phyloP scores from a whole-genome alignment of 1,284 basidiomycete genomes.

The Porogramme epimiltina region DNA sequence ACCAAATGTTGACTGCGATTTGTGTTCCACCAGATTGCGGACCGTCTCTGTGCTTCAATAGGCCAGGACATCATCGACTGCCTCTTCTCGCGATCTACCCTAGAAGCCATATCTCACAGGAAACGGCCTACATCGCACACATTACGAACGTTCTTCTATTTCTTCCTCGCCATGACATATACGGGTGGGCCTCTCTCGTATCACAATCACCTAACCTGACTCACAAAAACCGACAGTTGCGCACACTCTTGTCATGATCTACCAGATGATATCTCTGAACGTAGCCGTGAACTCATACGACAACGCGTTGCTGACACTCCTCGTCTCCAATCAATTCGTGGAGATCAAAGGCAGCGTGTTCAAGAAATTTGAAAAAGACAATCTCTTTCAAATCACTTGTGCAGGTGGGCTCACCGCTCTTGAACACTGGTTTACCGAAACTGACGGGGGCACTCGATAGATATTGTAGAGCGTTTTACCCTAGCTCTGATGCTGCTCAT shows the following conservation, averaged over 20 bases:
- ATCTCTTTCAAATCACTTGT: conserved; percentile 98
- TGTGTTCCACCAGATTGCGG: conserved; percentile 73
- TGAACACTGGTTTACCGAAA: no score
- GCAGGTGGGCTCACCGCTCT: no score
- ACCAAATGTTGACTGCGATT: neutral
- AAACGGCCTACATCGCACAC: conserved; percentile 61
- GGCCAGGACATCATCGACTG: conserved; percentile 98
- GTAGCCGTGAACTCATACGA: conserved; percentile 99
- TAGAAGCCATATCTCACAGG: conserved; percentile 73
- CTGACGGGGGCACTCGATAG: conserved; percentile 51
- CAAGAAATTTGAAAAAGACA: conserved; percentile 99
- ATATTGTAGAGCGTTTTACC: conserved; percentile 98
- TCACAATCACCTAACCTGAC: neutral
- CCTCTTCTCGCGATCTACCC: conserved; percentile 90
- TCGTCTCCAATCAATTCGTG: conserved; percentile 98
- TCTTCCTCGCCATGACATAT: conserved; percentile 83
- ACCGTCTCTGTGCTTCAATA: conserved; percentile 93
- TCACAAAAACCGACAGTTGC: conserved; percentile 60
- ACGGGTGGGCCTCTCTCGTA: conserved; percentile 57
- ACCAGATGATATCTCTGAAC: conserved; percentile 94
- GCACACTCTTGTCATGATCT: conserved; percentile 95
- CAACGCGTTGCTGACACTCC: conserved; percentile 90
- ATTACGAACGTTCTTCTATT: conserved; percentile 84
- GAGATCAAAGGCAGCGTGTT: conserved; percentile 99
- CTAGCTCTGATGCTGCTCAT: conserved; percentile 89